Evolutionary conservation across 192 early-diverging fungal species (phyloP).

Genomic region (Rhizophagus clarus): DNA sequence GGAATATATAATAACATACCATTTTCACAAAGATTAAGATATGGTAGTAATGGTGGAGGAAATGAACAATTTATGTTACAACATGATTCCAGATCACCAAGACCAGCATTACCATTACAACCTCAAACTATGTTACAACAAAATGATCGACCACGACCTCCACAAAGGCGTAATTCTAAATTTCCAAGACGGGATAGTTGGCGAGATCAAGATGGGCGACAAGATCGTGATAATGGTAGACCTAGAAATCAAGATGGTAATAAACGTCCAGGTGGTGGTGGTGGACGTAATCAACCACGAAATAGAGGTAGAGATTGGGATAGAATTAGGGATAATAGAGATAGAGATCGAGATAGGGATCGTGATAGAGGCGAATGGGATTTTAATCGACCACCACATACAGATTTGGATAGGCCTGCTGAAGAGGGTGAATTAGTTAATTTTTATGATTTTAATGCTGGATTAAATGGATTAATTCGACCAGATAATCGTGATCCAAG

Average conservation of each 20-base stretch:
- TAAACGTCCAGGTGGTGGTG: neutral
- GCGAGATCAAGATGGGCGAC: conserved; percentile 3
- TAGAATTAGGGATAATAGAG: neutral
- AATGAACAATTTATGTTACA: neutral
- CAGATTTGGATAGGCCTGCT: neutral
- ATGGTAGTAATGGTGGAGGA: neutral
- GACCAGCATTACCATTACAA: too few species aligned
- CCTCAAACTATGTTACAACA: neutral
- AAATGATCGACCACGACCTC: neutral
- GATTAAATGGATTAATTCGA: neutral
- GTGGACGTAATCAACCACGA: neutral
- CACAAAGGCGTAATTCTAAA: neutral
- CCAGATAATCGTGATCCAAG: neutral
- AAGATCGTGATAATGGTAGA: neutral
- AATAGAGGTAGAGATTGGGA: conserved; percentile 8
- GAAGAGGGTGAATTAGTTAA: conserved; percentile 17
- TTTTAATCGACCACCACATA: conserved; percentile 14
- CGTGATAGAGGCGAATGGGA: conserved; percentile 11
- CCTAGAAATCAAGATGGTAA: neutral
- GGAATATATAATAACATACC: neutral
- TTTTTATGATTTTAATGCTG: neutral
- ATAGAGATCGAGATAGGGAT: neutral
- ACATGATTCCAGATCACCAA: neutral
- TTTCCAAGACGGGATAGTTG: conserved; percentile 8
- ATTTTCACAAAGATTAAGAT: neutral